Evolutionary conservation across 2,329 filamentous ascomycete genomes (phyloP).

Genomic region (Amesomyces nigricolor): DNA sequence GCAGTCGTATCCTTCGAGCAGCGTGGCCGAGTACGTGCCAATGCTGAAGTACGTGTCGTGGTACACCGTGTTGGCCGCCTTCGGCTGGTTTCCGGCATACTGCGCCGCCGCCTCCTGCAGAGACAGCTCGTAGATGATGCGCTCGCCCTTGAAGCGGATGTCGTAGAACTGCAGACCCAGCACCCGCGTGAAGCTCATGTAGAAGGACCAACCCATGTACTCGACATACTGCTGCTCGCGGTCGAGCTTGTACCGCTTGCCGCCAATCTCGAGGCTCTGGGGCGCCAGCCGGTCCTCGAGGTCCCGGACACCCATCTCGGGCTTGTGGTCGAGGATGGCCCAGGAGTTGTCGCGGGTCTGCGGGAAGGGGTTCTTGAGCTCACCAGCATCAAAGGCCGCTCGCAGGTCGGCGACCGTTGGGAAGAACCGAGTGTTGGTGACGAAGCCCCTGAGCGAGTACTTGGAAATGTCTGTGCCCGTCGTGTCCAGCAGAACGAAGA

Average conservation of each 20-base stretch:
- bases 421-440: slow-evolving; percentile 39
- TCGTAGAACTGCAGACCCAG: slow-evolving; percentile 46
- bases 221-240: slow-evolving; percentile 39
- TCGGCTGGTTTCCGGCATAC: slow-evolving; percentile 35
- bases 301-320: slow-evolving; percentile 29
- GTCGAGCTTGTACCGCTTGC: slow-evolving; percentile 31
- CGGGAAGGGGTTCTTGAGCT: slow-evolving; percentile 32
- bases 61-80: slow-evolving; percentile 41
- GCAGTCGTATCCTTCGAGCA: slow-evolving; percentile 48
- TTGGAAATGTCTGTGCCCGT: slow-evolving; percentile 39
- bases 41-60: slow-evolving; percentile 46
- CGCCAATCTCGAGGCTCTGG: slow-evolving; percentile 36
- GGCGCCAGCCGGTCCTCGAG: slow-evolving; percentile 36
- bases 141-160: slow-evolving; percentile 48
- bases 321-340: slow-evolving; percentile 33
- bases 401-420: slow-evolving; percentile 32
- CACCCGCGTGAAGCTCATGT: slow-evolving; percentile 43
- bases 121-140: slow-evolving; percentile 50
- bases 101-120: slow-evolving; percentile 51
- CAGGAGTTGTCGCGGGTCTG: slow-evolving; percentile 33
- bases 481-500: slow-evolving; percentile 40
- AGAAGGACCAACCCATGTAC: slow-evolving; percentile 50
- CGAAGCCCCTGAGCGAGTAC: slow-evolving; percentile 39
- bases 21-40: slow-evolving; percentile 39
- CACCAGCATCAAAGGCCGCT: slow-evolving; percentile 34